A percentile compares a stretch with the other conserved stretches of the same genome.
phyloP scores from a whole-genome alignment of 2,329 filamentous ascomycete species.

The Colletotrichum liriopes region DNA sequence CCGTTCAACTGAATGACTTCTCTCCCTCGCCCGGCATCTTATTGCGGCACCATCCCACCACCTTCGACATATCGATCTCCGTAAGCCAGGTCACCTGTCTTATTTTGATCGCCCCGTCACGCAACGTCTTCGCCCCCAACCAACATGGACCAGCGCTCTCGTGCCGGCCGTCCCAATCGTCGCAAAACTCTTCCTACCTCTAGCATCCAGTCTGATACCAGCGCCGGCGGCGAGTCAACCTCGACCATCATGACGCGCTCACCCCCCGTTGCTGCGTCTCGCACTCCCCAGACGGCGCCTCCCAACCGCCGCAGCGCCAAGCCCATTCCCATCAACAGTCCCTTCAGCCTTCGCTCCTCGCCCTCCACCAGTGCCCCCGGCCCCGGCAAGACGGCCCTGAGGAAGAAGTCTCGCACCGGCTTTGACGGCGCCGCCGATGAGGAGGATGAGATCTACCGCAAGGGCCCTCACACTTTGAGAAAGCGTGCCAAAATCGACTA shows the following conservation, averaged over 20 bases:
- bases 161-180: slow-evolving; percentile 33
- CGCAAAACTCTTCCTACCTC: slow-evolving; percentile 38
- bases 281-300: slow-evolving; percentile 43
- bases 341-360: slow-evolving; percentile 32
- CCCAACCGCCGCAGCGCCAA: slow-evolving; percentile 38
- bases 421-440: slow-evolving; percentile 52
- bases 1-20: slow-evolving; percentile 25
- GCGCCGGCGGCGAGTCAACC: slow-evolving; percentile 28
- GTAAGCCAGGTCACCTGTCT: slow-evolving; percentile 10
- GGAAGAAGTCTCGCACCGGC: slow-evolving; percentile 40
- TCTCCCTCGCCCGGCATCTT: slow-evolving; percentile 15
- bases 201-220: slow-evolving; percentile 39
- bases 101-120: slow-evolving; percentile 5
- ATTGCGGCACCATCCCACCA: slow-evolving; percentile 7
- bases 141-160: slow-evolving; percentile 36
- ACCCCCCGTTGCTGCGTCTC: slow-evolving; percentile 32
- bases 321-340: slow-evolving; percentile 29
- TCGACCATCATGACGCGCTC: slow-evolving; percentile 41
- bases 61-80: slow-evolving; percentile 9
- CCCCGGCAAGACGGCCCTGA: slow-evolving; percentile 32
- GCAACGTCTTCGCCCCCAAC: background rate
- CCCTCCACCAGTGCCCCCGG: slow-evolving; percentile 24
- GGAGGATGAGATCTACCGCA: slow-evolving; percentile 66
- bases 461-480: slow-evolving; percentile 72
- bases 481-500: slow-evolving; percentile 72